Conservation (phyloP, 1,284 basidiomycete genomes). For the Anthracocystis walkeri region DNA sequence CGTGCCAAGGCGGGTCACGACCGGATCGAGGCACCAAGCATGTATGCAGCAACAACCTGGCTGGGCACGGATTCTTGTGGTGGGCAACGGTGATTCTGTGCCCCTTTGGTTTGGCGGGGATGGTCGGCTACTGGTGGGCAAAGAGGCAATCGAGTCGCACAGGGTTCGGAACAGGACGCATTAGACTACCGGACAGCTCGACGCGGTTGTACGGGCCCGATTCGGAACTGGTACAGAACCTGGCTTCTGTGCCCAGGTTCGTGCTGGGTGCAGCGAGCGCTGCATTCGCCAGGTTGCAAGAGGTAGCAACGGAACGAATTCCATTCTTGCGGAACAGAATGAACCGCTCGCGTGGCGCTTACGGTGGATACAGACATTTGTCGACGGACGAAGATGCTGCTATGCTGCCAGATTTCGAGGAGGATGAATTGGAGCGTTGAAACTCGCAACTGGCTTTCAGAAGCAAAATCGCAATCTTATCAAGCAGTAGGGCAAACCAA, state of each 20-base stretch:
- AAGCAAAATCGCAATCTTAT: not conserved
- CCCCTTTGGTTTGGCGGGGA: conserved; percentile 48
- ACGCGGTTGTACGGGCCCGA: conserved; percentile 56
- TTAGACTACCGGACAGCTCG: conserved; percentile 55
- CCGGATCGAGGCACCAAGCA: conserved; percentile 63
- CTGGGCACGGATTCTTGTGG: conserved; percentile 61
- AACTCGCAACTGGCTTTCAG: not conserved
- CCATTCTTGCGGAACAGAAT: conserved; percentile 45
- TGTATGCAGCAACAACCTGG: conserved; percentile 51
- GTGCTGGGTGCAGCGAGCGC: conserved; percentile 46
- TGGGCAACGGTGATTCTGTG: conserved; percentile 61
- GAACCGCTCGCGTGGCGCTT: conserved; percentile 39
- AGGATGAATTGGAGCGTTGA: conserved; percentile 58
- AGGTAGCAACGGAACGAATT: conserved; percentile 45
- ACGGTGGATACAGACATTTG: conserved; percentile 63
- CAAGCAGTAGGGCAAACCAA: not conserved
- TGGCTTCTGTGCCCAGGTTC: conserved; percentile 47
- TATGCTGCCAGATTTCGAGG: conserved; percentile 65
- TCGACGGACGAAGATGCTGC: conserved; percentile 66
- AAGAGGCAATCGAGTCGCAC: conserved; percentile 73
- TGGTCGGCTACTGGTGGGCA: conserved; percentile 68
- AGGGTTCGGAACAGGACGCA: conserved; percentile 20
- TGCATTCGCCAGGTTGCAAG: conserved; percentile 36
- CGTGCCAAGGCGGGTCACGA: conserved; percentile 60
- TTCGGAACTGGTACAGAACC: conserved; percentile 79